These are phyloP conservation scores for Setaria viridis DNA, from an alignment of 202 grass and related monocot species.

Conservation along the genomic window DNA sequence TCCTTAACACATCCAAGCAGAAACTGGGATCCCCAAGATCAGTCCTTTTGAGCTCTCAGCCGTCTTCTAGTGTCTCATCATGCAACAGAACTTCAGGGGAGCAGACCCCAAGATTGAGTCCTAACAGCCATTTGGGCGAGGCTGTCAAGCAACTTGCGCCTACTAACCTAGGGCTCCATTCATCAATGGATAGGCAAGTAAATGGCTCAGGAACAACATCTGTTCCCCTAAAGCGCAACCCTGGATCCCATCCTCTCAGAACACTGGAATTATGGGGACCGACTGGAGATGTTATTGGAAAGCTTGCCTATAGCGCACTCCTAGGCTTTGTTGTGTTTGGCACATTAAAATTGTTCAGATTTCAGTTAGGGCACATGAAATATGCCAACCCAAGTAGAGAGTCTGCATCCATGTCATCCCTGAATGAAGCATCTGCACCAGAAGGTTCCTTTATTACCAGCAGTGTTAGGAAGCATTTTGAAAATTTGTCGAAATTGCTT, in stretches of 20 bases:
- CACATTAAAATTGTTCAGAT: slow-evolving; percentile 63
- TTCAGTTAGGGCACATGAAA: slow-evolving; percentile 62
- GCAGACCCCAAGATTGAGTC: slow-evolving; percentile 62
- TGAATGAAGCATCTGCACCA: slow-evolving; percentile 46
- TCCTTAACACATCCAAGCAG: slow-evolving; percentile 67
- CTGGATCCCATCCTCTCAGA: slow-evolving; percentile 58
- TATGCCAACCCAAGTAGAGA: slow-evolving; percentile 26
- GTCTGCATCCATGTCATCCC: slow-evolving; percentile 33
- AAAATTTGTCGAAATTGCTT: slow-evolving; percentile 64
- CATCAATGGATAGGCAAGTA: slow-evolving; percentile 46
- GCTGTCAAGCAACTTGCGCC: slow-evolving; percentile 94
- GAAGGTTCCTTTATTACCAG: slow-evolving; percentile 47
- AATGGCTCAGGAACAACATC: slow-evolving; percentile 48
- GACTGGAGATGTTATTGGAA: slow-evolving; percentile 62
- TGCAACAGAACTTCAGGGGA: slow-evolving; percentile 52
- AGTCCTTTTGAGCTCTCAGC: slow-evolving; percentile 45
- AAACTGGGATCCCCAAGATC: slow-evolving; percentile 54
- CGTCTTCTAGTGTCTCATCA: slow-evolving; percentile 54
- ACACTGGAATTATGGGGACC: slow-evolving; percentile 58
- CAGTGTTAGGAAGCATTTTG: slow-evolving; percentile 55
- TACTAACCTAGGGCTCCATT: slow-evolving; percentile 61
- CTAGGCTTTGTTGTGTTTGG: slow-evolving; percentile 69
- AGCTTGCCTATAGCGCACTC: slow-evolving; percentile 65
- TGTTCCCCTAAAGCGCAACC: slow-evolving; percentile 72
- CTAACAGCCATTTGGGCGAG: slow-evolving; percentile 78